Base-by-base conservation (phyloP, 2,329 filamentous ascomycete genomes). In the Alternaria sp. region DNA sequence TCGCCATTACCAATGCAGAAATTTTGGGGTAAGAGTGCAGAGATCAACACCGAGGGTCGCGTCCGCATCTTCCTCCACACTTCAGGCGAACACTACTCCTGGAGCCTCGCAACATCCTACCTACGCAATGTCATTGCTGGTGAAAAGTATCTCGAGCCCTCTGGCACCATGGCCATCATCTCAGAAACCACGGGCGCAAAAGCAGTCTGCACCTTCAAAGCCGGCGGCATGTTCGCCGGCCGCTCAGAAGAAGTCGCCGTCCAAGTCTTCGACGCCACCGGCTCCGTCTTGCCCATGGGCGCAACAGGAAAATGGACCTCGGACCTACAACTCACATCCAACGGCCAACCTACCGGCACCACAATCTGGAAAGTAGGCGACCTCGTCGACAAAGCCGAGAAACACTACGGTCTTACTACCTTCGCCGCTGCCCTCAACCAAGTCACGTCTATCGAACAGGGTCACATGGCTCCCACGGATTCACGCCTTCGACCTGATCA, bases 1-100 rank as follows among this genome's bases (percentile, higher is more conserved):
- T 91, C 90, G 4, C 92, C 95, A 0, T 89, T 90, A 56, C 95
- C 95, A 0, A 90, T 90, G 23, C 94, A 99, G 74, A 98, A 98
- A 75, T 99, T 99, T 81, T 98, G 95, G 95, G 95, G 95, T 55
- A 98, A 98, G 81, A 94, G 90, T 54, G 92, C 92, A 3, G 95
- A 99, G 78, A 87, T 99, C 62, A 95, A 91, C 60, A 98, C 93
- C 0, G 94, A 97, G 54, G 95, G 95, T 2, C 90, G 92, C 26
- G 88, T 92, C 3, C 87, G 93, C 48, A 83, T 97, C 37, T 87
- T 88, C 37, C 81, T 99, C 28, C 88, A 95, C 73, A 84, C 85
- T 7, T 85, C 82, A 1, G 90, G 92, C 54, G 94, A 98, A 74
- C 85, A 88, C 60, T 99, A 94, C 80, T 93, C 89, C 68, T 99